Evolutionary conservation across 2,329 filamentous ascomycete species (phyloP), one percentile per base, ranked within the genome.

Genomic region (Sporothrix brasiliensis): DNA sequence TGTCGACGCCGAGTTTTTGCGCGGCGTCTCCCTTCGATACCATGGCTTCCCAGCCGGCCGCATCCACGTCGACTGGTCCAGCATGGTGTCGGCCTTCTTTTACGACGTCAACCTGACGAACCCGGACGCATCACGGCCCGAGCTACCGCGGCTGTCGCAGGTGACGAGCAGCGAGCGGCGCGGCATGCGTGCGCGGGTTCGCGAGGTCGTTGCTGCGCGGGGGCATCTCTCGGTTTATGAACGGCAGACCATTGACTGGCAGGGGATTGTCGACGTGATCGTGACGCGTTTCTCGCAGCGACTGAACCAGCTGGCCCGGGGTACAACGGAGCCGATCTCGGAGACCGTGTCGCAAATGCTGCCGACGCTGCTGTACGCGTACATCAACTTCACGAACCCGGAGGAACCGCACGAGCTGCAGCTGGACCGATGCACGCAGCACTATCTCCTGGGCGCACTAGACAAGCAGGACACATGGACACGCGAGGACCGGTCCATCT

Each of bases 211-310:
- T 1, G 34, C 27, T 2, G 75, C 78, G 2, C 74, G 78, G 0
- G 71, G 73, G 0, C 77, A 78, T 16, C 75, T 76, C 1, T 79
- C 79, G 0, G 16, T 41, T 1, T n/a, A 52, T 77, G 81, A 21
- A 76, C 77, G 58, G 75, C 82, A 50, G 72, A 81, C 10, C 13
- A 73, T 75, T 34, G 80, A 92, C 74, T 93, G 91, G 91, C 91
- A 93, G 76, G 83, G 80, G 0, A 80, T 91, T 0, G 83, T 85
- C 0, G 91, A 94, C 74, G 84, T 91, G 82, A 80, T 93, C 4
- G 82, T 92, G 4, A 77, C 81, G 4, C 84, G 91, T 1, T 92
- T 90, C 74, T 83, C 84, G 4, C 80, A 85, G 44, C 81, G 87
- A 30, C 78, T 93, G 39, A 74, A 74, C 2, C 76, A 80, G 5